Base-by-base conservation (phyloP, 345 rosid genomes). In the Noccaea bulbosa region DNA sequence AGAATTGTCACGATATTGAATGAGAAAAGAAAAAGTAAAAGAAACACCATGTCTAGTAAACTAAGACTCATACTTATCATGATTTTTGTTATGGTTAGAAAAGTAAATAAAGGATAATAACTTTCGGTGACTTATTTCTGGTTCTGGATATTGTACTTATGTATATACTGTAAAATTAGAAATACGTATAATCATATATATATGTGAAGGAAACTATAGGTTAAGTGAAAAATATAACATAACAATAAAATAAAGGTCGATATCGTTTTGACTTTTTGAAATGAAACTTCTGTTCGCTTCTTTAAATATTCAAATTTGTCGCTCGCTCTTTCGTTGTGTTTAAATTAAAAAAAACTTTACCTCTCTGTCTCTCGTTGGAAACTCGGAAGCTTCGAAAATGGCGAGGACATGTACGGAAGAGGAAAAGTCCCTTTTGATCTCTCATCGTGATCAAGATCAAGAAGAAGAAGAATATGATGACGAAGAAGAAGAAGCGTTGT, bases 401-500 rank as follows among this genome's bases (percentile, higher is more conserved):
- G 81, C 62, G 72, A 69, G 8, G 15, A 45, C 53, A 9, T 53
- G 74, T 73, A 70, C 75, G 62, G 71, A 70, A 5, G 75, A 69
- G 5, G 79, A 76, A 11, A 9, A 11, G 24, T 5, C 71, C 9
- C 79, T 57, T 70, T 43, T 76, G 62, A 56, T 76, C 75, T 49
- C 71, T 48, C 75, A 57, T 64, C 67, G 2, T 14, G 17, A 47
- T 55, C 71, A 30, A 46, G 17, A 47, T 55, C 71, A 30, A 46
- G 12, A 39, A 0, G 43, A 52, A 15, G 67, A 40, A 2, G 64
- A 61, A 27, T 27, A 27, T 0, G 30, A 58, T 15, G 61, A 59
- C 8, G 40, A 53, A 20, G 70, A 32, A 0, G 50, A 85, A 37
- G 93, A 90, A 79, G 78, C 93, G 45, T 75, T 90, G 62, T 90